Base-by-base conservation (phyloP, 2,329 filamentous ascomycete species). In the Aspergillus puulaauensis region DNA sequence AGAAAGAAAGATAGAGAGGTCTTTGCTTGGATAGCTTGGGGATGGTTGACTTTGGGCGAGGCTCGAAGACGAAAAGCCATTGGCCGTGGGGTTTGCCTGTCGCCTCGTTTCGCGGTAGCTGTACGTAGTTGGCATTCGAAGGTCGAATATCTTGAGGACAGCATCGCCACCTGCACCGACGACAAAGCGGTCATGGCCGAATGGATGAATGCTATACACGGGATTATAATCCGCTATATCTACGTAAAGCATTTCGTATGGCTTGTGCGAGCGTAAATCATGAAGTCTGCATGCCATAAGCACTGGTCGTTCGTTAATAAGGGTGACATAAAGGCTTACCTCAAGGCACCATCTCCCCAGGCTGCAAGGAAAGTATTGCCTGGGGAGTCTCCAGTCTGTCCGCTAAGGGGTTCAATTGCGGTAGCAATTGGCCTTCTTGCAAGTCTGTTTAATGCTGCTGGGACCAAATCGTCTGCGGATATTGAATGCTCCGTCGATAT, bases 121-220 rank as follows among this genome's bases (percentile, higher is more conserved):
- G 63, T 75, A 76, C 14, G 61, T 65, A 21, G 66, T 72, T n/a
- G 65, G 64, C 65, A 85, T 75, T 23, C 86, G 83, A 44, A 88
- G 67, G 63, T 89, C 85, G 62, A 86, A 88, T 4, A 87, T 74
- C 63, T 87, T 87, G 45, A 88, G 71, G 51, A 86, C 75, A 45
- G 79, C 81, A 68, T 87, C 82, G 49, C 81, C 77, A 3, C 81
- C 80, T 1, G 80, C 79, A 23, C 86, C 86, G 11, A 80, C 82
- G 8, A 87, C 67, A 54, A 88, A 80, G 2, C 79, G 77, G 62
- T 87, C 81, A 19, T 79, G 78, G 2, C 83, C 83, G 51, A 86
- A 80, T 0, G 81, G 73, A 1, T 83, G 78, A 15, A 88, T 76
- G 19, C 83, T 83, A 66, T 87, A 87, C 6, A 87, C 79, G 0